Percentiles rank a stretch among this genome's conserved stretches.
Evolutionary conservation across 441 rosid genomes (phyloP).

Genomic region (Gossypium aridum): DNA sequence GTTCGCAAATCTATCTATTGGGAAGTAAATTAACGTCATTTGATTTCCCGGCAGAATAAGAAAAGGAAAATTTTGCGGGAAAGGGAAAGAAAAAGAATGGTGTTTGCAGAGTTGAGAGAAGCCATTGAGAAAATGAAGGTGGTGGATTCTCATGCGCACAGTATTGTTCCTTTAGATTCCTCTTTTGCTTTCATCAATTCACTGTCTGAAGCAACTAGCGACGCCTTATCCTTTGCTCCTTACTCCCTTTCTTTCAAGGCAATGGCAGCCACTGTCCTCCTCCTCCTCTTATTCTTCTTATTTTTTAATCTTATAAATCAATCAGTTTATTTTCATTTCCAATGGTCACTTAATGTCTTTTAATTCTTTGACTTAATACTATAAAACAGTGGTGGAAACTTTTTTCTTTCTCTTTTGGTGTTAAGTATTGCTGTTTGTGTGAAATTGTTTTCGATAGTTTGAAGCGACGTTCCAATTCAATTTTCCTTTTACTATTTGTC

Average conservation of each 20-base stretch:
- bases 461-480: not conserved
- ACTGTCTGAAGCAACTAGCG: slow-evolving; percentile 70
- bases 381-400: not conserved
- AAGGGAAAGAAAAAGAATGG: slow-evolving; percentile 30
- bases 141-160: slow-evolving; percentile 83
- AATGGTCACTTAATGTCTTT: not conserved
- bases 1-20: not conserved
- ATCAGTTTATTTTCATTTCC: not conserved
- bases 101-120: slow-evolving; percentile 43
- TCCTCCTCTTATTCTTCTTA: not conserved
- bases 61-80: no score
- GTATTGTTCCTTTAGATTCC: slow-evolving; percentile 66
- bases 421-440: no score
- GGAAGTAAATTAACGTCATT: not conserved
- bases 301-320: not conserved
- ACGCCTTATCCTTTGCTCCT: slow-evolving; percentile 56
- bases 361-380: not conserved
- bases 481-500: no score
- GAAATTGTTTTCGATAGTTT: not conserved
- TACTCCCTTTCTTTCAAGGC: slow-evolving; percentile 85
- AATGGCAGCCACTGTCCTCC: not conserved
- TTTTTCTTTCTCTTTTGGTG: not conserved
- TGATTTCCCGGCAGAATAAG: not conserved
- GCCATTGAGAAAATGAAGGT: slow-evolving; percentile 52
- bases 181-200: slow-evolving; percentile 53